phyloP scores from a whole-genome alignment of 352 stramenopile species.

The Pseudoperonospora humuli region DNA sequence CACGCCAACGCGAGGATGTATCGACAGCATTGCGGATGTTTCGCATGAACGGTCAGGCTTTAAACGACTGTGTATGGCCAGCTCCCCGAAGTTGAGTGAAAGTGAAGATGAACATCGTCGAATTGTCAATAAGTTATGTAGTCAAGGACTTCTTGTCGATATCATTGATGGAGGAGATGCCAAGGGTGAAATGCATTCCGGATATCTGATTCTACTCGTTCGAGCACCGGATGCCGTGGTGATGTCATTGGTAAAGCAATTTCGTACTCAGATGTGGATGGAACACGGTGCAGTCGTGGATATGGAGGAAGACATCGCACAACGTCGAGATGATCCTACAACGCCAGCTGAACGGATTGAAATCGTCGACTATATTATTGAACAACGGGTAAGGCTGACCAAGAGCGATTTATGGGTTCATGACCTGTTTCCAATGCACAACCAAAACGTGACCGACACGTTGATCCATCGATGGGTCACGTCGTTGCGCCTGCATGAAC shows the following conservation, averaged over 20 bases:
- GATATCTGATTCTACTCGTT: conserved; percentile 72
- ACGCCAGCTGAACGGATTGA: conserved; percentile 78
- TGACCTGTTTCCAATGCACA: conserved; percentile 81
- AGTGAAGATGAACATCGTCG: conserved; percentile 77
- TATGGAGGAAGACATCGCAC: conserved; percentile 64
- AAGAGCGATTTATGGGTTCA: conserved; percentile 60
- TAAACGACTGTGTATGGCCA: conserved; percentile 51
- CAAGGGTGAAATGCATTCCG: conserved; percentile 73
- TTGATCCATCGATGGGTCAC: conserved; percentile 63
- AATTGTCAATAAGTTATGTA: conserved; percentile 71
- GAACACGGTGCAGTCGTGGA: conserved; percentile 73
- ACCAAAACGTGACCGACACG: conserved; percentile 54
- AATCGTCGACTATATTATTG: conserved; percentile 82
- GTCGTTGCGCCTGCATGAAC: conserved; percentile 44
- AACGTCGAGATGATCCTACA: conserved; percentile 41
- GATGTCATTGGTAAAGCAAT: conserved; percentile 48
- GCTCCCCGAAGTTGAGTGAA: conserved; percentile 36
- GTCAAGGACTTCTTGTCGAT: conserved; percentile 64
- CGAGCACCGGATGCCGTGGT: conserved; percentile 54
- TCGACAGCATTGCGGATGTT: conserved; percentile 26
- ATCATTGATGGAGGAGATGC: conserved; percentile 80
- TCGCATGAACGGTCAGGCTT: conserved; percentile 49
- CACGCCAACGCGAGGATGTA: conserved; percentile 7
- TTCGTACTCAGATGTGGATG: conserved; percentile 68
- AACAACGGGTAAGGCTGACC: conserved; percentile 57